These are phyloP conservation scores for Colletotrichum chlorophyti DNA, from an alignment of 2,329 filamentous ascomycete genomes.

Conservation along the genomic window DNA sequence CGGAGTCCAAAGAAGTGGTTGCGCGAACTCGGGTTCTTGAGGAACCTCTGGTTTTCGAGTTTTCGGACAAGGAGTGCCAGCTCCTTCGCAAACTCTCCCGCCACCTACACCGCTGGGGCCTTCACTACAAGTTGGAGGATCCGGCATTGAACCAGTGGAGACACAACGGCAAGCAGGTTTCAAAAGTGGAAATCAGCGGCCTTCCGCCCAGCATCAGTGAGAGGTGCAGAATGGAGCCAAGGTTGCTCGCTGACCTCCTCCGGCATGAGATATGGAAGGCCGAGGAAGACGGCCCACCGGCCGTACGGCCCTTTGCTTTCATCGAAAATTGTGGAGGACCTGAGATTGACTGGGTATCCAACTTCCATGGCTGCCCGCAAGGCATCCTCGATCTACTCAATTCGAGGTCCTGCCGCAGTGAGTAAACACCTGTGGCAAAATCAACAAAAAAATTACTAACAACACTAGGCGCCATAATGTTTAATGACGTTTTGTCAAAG, in stretches of 20 bases:
- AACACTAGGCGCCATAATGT: constrained; percentile 73
- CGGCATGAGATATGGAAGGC: constrained; percentile 76
- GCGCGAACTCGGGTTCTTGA: constrained; percentile 47
- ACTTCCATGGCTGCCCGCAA: constrained; percentile 73
- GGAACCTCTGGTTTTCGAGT: constrained; percentile 68
- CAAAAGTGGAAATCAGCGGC: constrained; percentile 55
- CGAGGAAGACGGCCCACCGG: constrained; percentile 50
- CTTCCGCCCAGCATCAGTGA: constrained; percentile 79
- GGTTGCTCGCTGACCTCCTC: constrained; percentile 75
- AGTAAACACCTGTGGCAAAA: constrained; percentile 25
- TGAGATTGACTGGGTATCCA: constrained; percentile 59
- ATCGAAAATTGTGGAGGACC: not conserved
- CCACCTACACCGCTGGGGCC: constrained; percentile 77
- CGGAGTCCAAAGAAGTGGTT: constrained; percentile 5
- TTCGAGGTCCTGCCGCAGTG: constrained; percentile 77
- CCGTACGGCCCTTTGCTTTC: not conserved
- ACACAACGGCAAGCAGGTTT: constrained; percentile 4
- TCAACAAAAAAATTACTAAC: constrained; percentile 15
- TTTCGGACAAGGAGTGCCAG: constrained; percentile 64
- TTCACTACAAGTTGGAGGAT: constrained; percentile 62
- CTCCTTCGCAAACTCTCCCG: constrained; percentile 61
- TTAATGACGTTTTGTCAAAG: constrained; percentile 72
- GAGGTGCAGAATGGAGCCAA: constrained; percentile 75
- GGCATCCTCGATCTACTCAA: constrained; percentile 80
- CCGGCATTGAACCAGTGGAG: constrained; percentile 3